Percentiles rank a stretch among this genome's conserved stretches.
phyloP scores from a whole-genome alignment of 2,329 filamentous ascomycete species.

The Grosmannia serpens region DNA sequence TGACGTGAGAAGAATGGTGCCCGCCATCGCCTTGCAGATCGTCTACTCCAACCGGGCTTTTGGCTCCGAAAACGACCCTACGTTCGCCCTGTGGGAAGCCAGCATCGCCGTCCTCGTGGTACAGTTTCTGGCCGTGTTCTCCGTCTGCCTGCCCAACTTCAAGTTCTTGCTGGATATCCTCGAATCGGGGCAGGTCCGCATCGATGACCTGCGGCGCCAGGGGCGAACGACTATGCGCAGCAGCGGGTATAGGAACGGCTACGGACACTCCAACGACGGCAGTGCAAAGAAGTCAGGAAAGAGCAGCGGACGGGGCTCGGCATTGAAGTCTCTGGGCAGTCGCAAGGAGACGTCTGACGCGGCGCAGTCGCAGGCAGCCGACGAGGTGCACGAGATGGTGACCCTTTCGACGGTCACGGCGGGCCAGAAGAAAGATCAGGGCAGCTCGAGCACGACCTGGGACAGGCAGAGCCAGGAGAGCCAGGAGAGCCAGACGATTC shows the following conservation, averaged over 20 bases:
- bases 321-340: not conserved
- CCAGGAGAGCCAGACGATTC: conserved; percentile 3
- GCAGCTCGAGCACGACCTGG: not conserved
- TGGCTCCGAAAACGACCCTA: not conserved
- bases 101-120: not conserved
- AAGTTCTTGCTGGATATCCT: conserved; percentile 3
- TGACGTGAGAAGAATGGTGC: not conserved
- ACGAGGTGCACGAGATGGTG: not conserved
- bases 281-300: not conserved
- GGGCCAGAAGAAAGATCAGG: not conserved
- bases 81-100: not conserved
- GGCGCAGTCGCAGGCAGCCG: not conserved
- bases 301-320: not conserved
- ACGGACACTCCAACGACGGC: not conserved
- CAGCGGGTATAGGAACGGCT: not conserved
- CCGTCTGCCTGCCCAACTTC: conserved; percentile 5
- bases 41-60: not conserved
- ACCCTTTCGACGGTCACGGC: not conserved
- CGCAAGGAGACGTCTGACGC: not conserved
- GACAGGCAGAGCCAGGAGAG: not conserved
- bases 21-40: not conserved
- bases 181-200: conserved; percentile 2
- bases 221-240: not conserved
- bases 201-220: conserved; percentile 2
- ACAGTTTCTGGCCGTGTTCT: conserved; percentile 1